Conservation (phyloP, 2,329 filamentous ascomycete species). For the Neophaeococcomyces mojaviensis region DNA sequence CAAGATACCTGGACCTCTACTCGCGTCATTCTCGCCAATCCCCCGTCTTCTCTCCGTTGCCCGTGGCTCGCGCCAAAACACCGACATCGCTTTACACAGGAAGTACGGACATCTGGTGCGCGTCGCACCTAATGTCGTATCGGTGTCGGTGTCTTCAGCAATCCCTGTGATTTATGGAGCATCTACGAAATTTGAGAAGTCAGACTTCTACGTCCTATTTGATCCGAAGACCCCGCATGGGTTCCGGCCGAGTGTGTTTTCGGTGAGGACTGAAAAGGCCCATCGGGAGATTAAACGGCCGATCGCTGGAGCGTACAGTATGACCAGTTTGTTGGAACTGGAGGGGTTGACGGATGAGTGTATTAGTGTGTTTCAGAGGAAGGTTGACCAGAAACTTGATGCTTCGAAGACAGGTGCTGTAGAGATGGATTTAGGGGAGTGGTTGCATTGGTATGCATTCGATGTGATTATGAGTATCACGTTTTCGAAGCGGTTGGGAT, state of each 20-base stretch:
- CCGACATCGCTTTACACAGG: constrained; percentile 15
- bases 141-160: constrained; percentile 8
- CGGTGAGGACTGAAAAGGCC: constrained; percentile 32
- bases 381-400: constrained; percentile 17
- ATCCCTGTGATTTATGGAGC: constrained; percentile 20
- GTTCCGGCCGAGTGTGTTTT: constrained; percentile 27
- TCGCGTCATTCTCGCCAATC: constrained; percentile 22
- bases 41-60: constrained; percentile 24
- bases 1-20: constrained; percentile 25
- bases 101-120: constrained; percentile 10
- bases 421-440: constrained; percentile 11
- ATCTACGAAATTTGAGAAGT: constrained; percentile 18
- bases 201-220: constrained; percentile 20
- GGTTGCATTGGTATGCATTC: constrained; percentile 16
- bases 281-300: constrained; percentile 35
- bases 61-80: constrained; percentile 19
- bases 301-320: constrained; percentile 34
- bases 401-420: background rate
- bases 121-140: constrained; percentile 11
- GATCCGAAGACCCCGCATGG: constrained; percentile 12
- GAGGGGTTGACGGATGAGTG: constrained; percentile 32
- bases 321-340: constrained; percentile 35
- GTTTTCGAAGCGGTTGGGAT: constrained; percentile 11
- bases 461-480: constrained; percentile 15
- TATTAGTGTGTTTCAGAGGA: constrained; percentile 23